phyloP scores from a whole-genome alignment of 2,329 filamentous ascomycete species.

The Diplodia corticola region DNA sequence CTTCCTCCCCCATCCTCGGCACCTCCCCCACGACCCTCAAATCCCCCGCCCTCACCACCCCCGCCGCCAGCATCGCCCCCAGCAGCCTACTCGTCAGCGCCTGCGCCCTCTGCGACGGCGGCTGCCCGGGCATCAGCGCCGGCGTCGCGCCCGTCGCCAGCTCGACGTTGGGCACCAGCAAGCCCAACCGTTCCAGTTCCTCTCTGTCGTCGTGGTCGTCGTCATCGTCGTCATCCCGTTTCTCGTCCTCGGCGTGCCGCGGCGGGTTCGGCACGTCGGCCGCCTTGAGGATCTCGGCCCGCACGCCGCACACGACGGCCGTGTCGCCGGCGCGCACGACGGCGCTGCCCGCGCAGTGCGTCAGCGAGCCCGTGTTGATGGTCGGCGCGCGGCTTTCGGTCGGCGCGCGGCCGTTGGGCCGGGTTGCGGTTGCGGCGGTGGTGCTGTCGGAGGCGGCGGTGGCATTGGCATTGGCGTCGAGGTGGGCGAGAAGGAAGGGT shows the following conservation, averaged over 20 bases:
- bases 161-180: conserved; percentile 92
- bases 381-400: conserved; percentile 69
- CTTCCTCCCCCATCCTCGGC: conserved; percentile 45
- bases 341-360: conserved; percentile 86
- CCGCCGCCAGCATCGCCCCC: conserved; percentile 70
- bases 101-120: conserved; percentile 79
- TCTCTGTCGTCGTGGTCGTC: conserved; percentile 28
- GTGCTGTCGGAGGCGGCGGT: conserved; percentile 32
- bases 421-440: conserved; percentile 58
- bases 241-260: conserved; percentile 10
- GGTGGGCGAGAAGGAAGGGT: conserved; percentile 85
- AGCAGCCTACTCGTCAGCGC: conserved; percentile 79
- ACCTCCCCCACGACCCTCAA: conserved; percentile 71
- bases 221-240: conserved; percentile 14
- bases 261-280: conserved; percentile 69
- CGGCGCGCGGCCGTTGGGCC: conserved; percentile 78
- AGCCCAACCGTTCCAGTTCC: conserved; percentile 56
- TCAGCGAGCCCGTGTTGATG: conserved; percentile 79
- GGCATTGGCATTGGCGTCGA: conserved; percentile 54
- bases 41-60: conserved; percentile 65
- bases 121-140: conserved; percentile 77
- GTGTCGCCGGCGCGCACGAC: conserved; percentile 88
- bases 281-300: conserved; percentile 78
- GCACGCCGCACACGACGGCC: conserved; percentile 89
- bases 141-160: conserved; percentile 88